Conservation (phyloP, 805 yeast species). For the Candida ponderosae region DNA sequence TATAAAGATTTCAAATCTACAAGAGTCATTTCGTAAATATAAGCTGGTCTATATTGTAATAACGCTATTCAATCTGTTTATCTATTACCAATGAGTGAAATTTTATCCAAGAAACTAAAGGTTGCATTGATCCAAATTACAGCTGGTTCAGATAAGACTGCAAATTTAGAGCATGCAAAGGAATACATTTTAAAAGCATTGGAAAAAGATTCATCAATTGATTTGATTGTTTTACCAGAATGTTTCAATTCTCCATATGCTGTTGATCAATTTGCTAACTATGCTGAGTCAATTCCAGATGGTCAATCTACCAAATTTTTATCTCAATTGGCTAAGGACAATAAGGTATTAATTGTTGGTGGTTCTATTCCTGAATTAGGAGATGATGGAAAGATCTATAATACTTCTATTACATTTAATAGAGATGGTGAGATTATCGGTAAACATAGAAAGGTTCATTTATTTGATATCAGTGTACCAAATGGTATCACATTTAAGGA, state of each 20-base stretch:
- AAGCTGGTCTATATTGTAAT: too few relatives aligned
- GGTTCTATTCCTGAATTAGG: slow-evolving; percentile 87
- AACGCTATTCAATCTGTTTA: too few relatives aligned
- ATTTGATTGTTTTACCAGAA: slow-evolving; percentile 84
- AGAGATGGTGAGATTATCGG: slow-evolving; percentile 71
- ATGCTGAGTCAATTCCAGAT: slow-evolving; percentile 72
- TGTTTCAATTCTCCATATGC: slow-evolving; percentile 95
- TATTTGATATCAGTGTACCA: slow-evolving; percentile 88
- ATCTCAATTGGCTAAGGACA: slow-evolving; percentile 56
- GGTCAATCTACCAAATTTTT: slow-evolving; percentile 62
- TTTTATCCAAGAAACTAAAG: slow-evolving; percentile 43
- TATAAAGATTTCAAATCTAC: too few relatives aligned
- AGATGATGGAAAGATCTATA: slow-evolving; percentile 45
- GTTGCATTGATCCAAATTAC: slow-evolving; percentile 78
- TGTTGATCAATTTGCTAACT: slow-evolving; percentile 73
- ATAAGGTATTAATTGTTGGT: slow-evolving; percentile 65
- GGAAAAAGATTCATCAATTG: slow-evolving; percentile 45
- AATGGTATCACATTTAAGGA: slow-evolving; percentile 86
- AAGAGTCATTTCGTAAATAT: too few relatives aligned
- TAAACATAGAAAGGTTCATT: slow-evolving; percentile 78
- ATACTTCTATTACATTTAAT: slow-evolving; percentile 68
- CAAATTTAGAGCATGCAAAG: slow-evolving; percentile 65
- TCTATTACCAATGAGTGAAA: slow-evolving; percentile 12
- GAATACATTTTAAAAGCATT: slow-evolving; percentile 57
- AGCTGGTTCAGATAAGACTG: slow-evolving; percentile 66